Percentiles rank a stretch among this genome's conserved stretches.
phyloP scores from a whole-genome alignment of 176 grass and related monocot genomes.

The Zoysia pacifica region DNA sequence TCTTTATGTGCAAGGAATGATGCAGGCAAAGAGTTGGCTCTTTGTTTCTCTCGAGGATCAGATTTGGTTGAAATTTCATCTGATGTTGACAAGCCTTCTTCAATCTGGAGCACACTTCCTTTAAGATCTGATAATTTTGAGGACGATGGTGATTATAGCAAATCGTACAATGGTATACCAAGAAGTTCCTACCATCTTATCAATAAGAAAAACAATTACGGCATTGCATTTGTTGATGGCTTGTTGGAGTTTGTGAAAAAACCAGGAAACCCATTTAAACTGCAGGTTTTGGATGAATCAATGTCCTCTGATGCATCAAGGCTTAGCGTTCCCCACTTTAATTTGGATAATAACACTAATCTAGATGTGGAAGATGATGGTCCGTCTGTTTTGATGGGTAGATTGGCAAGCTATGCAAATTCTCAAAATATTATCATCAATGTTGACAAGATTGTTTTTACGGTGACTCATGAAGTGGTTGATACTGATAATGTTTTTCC shows the following conservation, averaged over 20 bases:
- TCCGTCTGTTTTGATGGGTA: conserved; percentile 39
- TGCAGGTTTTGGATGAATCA: conserved; percentile 63
- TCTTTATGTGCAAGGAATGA: conserved; percentile 56
- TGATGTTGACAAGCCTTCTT: conserved; percentile 49
- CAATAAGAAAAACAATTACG: conserved; percentile 74
- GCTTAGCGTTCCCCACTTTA: conserved; percentile 33
- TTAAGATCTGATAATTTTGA: conserved; percentile 50
- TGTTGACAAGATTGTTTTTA: conserved; percentile 64
- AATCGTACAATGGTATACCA: conserved; percentile 57
- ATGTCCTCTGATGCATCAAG: conserved; percentile 45
- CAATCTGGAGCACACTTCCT: conserved; percentile 62
- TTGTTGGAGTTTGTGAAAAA: conserved; percentile 79
- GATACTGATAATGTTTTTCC: conserved; percentile 63
- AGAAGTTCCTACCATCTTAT: conserved; percentile 62
- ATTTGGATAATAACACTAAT: conserved; percentile 34
- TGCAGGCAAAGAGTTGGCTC: conserved; percentile 62
- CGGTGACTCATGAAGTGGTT: conserved; percentile 68
- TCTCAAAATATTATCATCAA: conserved; percentile 58
- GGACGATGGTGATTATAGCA: conserved; percentile 53
- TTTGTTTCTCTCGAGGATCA: conserved; percentile 68
- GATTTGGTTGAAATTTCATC: conserved; percentile 69
- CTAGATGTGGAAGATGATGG: conserved; percentile 52
- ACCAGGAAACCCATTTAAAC: conserved; percentile 78
- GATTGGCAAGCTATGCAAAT: conserved; percentile 46
- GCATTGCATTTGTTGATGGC: conserved; percentile 75